Conservation (phyloP, 805 yeast genomes). For the Jamesozyma gamospora region DNA sequence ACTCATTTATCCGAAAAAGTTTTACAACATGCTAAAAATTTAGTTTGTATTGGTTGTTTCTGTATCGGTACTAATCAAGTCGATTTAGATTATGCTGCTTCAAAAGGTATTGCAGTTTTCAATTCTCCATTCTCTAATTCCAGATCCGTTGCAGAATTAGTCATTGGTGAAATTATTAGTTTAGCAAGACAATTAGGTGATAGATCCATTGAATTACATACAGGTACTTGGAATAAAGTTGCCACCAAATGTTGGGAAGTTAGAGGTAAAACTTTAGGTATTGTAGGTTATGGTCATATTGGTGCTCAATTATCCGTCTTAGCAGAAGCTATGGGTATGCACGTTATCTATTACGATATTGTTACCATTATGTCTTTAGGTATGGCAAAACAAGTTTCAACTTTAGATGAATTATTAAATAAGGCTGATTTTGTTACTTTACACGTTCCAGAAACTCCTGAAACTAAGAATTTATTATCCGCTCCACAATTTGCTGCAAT, state of each 20-base stretch:
- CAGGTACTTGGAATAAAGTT: constrained; percentile 97
- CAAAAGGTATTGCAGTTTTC: constrained; percentile 90
- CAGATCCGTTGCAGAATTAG: constrained; percentile 95
- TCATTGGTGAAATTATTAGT: constrained; percentile 87
- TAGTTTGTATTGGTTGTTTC: constrained; percentile 91
- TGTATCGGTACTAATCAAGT: constrained; percentile 99
- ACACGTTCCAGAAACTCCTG: constrained; percentile 92
- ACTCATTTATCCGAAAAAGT: constrained; percentile 77
- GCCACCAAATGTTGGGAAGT: constrained; percentile 95
- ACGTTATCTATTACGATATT: constrained; percentile 86
- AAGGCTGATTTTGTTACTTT: constrained; percentile 81
- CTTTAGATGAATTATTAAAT: constrained; percentile 72
- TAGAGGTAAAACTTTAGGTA: constrained; percentile 96
- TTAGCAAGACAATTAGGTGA: constrained; percentile 96
- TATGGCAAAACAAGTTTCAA: constrained; percentile 84
- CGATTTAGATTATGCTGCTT: constrained; percentile 83
- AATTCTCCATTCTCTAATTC: constrained; percentile 98
- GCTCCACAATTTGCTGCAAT: constrained; percentile 88
- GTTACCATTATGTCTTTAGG: constrained; percentile 92
- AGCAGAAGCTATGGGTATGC: constrained; percentile 97
- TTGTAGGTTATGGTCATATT: constrained; percentile 96
- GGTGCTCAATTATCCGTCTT: constrained; percentile 94
- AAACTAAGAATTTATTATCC: constrained; percentile 82
- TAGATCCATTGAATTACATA: constrained; percentile 89
- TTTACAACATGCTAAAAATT: constrained; percentile 75